Base-by-base conservation (phyloP, 2,329 filamentous ascomycete genomes). In the Chaetomium strumarium region DNA sequence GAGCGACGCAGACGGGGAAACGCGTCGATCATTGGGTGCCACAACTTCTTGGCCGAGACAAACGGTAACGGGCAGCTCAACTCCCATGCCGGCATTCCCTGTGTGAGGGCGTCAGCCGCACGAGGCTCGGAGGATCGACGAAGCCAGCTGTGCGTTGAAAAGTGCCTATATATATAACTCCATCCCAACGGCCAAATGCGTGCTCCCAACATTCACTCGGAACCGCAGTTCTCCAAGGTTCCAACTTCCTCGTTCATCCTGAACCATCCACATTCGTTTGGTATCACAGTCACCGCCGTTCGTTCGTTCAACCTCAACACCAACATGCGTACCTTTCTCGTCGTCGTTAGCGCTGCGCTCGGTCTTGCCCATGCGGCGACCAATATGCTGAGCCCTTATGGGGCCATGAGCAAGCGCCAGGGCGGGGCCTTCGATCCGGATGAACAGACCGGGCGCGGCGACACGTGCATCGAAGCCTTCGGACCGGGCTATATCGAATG, bases 401-500 rank as follows among this genome's bases (percentile, higher is more conserved):
- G 24, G 4, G 24, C 24, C 7, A 4, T 24, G 4, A 24, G 24
- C 24, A 36, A 39, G 37, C 47, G 52, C 30, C 52, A 54, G 43
- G 41, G 39, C 39, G 39, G 24, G 9, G 46, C 52, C 20, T 54
- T 54, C 38, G 42, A 51, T 38, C 52, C 52, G 30, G 47, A 37
- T 17, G 52, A 54, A 42, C 42, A 38, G 7, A 54, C 47, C 14
- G 19, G 52, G 6, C 11, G n/a, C 5, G 52, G 52, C 12, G 43
- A 34, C 41, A 51, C 43, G 30, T 54, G 52, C 33, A 19, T 54
- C 24, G 52, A 54, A 19, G 52, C 52, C 14, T 54, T 50, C n/a
- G 52, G 52, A 13, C 16, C 24, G 29, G 52, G 52, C 19, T 54
- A 47, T 39, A 33, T 54, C 46, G 52, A 54, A 43, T 54, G 52